Evolutionary conservation across 352 stramenopile species (phyloP).

Genomic region (Pythium folliculosum): DNA sequence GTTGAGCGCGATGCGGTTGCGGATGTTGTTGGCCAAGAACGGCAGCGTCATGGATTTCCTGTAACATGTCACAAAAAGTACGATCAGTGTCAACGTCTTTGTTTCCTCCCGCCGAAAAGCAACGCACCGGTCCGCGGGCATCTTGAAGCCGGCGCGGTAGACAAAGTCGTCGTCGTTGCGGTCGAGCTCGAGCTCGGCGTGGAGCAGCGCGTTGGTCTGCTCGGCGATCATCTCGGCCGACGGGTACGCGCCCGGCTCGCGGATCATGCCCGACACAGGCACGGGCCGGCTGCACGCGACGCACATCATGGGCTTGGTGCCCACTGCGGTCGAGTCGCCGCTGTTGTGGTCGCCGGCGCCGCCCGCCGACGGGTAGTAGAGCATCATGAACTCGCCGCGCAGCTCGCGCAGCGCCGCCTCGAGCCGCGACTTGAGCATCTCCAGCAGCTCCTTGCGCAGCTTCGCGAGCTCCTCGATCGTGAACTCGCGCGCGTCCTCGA

Average conservation of each 20-base stretch:
- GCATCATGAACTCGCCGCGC: constrained; percentile 64
- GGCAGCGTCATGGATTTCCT: constrained; percentile 76
- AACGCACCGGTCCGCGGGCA: constrained; percentile 71
- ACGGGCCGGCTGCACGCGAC: constrained; percentile 80
- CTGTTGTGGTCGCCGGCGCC: constrained; percentile 29
- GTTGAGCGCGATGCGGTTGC: constrained; percentile 68
- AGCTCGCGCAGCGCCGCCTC: constrained; percentile 62
- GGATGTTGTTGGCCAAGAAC: constrained; percentile 66
- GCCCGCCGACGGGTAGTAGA: constrained; percentile 30
- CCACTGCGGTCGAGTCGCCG: constrained; percentile 75
- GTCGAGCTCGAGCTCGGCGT: constrained; percentile 49
- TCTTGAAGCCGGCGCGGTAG: constrained; percentile 81
- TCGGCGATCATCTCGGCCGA: constrained; percentile 41
- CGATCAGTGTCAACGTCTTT: too few species aligned
- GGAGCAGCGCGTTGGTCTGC: constrained; percentile 29
- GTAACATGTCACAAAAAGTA: constrained; percentile 4
- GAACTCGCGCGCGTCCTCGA: constrained; percentile 63
- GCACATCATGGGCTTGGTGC: constrained; percentile 82
- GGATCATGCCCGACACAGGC: constrained; percentile 54
- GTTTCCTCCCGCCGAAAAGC: not conserved
- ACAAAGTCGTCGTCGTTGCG: constrained; percentile 77
- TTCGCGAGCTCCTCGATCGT: constrained; percentile 64
- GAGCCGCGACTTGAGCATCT: constrained; percentile 60
- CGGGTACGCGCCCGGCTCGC: constrained; percentile 53
- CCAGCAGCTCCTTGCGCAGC: constrained; percentile 64